Conservation (phyloP, 352 stramenopile genomes). For the Globisporangium recalcitrans region DNA sequence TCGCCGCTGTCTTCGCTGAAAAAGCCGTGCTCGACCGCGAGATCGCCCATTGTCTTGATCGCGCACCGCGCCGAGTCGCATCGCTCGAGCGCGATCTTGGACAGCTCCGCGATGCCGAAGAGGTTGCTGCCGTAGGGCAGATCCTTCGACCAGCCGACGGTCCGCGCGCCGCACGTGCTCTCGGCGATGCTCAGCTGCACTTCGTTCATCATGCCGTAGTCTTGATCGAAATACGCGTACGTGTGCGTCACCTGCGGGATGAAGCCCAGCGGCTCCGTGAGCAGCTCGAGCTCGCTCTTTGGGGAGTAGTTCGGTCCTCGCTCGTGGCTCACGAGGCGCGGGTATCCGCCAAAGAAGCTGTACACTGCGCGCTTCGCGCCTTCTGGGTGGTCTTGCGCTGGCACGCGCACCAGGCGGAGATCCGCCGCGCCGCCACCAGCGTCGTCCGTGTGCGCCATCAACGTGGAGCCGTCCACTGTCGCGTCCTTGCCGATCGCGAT, state of each 20-base stretch:
- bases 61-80: slow-evolving; percentile 77
- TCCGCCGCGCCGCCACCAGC: slow-evolving; percentile 77
- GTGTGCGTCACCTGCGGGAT: slow-evolving; percentile 91
- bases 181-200: slow-evolving; percentile 91
- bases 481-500: slow-evolving; percentile 81
- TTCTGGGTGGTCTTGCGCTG: slow-evolving; percentile 57
- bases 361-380: slow-evolving; percentile 53
- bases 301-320: slow-evolving; percentile 67
- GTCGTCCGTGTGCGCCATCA: slow-evolving; percentile 89
- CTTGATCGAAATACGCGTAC: slow-evolving; percentile 92
- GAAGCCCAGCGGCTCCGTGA: slow-evolving; percentile 62
- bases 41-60: slow-evolving; percentile 87
- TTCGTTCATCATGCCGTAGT: slow-evolving; percentile 95
- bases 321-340: slow-evolving; percentile 62
- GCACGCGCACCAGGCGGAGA: slow-evolving; percentile 88
- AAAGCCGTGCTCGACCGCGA: slow-evolving; percentile 91
- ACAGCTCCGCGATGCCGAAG: slow-evolving; percentile 88
- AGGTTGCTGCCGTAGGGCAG: slow-evolving; percentile 74
- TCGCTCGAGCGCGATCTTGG: slow-evolving; percentile 88
- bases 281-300: slow-evolving; percentile 20
- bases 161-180: slow-evolving; percentile 89
- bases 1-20: slow-evolving; percentile 89
- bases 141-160: slow-evolving; percentile 62
- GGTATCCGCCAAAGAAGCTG: slow-evolving; percentile 68
- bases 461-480: slow-evolving; percentile 72